Percentiles rank a stretch among this genome's conserved stretches.
phyloP scores from a whole-genome alignment of 805 yeast genomes.

The Barnettozyma pratensis region DNA sequence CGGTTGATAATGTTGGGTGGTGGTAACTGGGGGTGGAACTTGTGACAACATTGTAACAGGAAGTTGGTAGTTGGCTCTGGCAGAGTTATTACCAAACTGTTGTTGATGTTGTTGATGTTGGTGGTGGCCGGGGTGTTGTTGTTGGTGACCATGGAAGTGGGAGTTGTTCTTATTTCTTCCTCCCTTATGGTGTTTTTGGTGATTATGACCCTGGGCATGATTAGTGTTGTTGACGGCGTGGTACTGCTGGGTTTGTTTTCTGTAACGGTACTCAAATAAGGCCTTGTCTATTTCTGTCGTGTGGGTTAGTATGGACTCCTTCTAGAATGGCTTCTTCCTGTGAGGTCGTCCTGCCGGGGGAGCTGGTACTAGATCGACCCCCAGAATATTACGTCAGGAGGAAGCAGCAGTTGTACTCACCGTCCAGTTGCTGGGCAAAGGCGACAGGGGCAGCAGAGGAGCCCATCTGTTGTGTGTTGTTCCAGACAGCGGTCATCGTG shows the following conservation, averaged over 20 bases:
- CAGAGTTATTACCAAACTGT: not conserved
- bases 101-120: not conserved
- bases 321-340: not conserved
- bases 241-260: conserved; percentile 16
- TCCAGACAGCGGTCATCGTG: conserved; percentile 3
- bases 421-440: conserved; percentile 7
- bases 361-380: not conserved
- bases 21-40: not conserved
- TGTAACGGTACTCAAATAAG: conserved; percentile 21
- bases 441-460: not conserved
- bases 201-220: conserved; percentile 2
- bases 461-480: not conserved
- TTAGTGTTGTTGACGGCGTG: not conserved
- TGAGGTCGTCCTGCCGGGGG: not conserved
- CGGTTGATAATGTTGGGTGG: not conserved
- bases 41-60: not conserved
- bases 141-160: too few species aligned
- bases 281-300: conserved; percentile 20
- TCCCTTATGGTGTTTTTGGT: conserved; percentile 1
- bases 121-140: not conserved
- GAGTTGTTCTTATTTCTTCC: not conserved
- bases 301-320: conserved; percentile 5
- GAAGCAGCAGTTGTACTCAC: not conserved
- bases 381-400: conserved; percentile 1
- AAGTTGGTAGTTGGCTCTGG: not conserved